Conservation (phyloP, 306 rosid genomes). For the Luffa acutangula region DNA sequence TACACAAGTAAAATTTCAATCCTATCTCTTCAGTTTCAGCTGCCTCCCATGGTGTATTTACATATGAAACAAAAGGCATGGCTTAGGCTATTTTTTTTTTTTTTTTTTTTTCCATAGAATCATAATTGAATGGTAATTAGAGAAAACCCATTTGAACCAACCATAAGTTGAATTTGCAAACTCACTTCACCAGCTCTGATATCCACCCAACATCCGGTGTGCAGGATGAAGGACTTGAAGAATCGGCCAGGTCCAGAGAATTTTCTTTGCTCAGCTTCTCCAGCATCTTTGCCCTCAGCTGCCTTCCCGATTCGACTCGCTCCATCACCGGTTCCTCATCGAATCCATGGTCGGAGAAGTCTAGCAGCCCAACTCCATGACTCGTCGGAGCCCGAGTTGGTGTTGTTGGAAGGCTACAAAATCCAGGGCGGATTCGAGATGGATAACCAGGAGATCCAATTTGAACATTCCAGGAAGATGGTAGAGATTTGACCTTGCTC, state of each 20-base stretch:
- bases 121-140: not conserved
- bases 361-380: slow-evolving; percentile 25
- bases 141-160: not conserved
- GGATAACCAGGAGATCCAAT: slow-evolving; percentile 47
- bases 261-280: slow-evolving; percentile 78
- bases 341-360: slow-evolving; percentile 30
- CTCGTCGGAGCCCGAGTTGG: slow-evolving; percentile 55
- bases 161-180: not conserved
- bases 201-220: slow-evolving; percentile 85
- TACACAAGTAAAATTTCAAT: not conserved
- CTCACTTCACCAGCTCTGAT: slow-evolving; percentile 56
- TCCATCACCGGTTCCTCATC: slow-evolving; percentile 88
- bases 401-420: slow-evolving; percentile 56
- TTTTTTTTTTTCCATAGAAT: not conserved
- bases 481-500: slow-evolving; percentile 51
- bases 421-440: slow-evolving; percentile 71
- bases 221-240: not conserved
- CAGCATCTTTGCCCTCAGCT: slow-evolving; percentile 62
- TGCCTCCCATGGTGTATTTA: not conserved
- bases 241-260: slow-evolving; percentile 32
- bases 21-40: not conserved
- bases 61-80: not conserved
- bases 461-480: slow-evolving; percentile 31
- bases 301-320: slow-evolving; percentile 88
- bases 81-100: not conserved